These are phyloP conservation scores for Dunaliella primolecta DNA, from an alignment of 139 green algal genomes.

Conservation along the genomic window DNA sequence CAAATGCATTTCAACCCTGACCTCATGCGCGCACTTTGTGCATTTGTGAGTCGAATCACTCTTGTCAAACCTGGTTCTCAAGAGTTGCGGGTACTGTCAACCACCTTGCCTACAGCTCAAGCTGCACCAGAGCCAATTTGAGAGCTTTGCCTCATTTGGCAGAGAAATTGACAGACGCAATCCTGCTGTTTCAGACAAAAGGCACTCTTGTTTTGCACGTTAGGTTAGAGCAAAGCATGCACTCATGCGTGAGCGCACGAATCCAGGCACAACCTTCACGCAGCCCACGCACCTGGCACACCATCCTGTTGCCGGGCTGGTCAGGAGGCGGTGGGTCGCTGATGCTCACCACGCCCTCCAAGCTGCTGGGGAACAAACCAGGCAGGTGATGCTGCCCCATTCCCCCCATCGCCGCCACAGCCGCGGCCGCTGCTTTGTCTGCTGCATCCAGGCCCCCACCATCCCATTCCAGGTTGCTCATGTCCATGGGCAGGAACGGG, in stretches of 20 bases:
- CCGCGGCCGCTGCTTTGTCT: background rate
- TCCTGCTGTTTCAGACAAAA: no score
- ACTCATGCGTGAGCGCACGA: background rate
- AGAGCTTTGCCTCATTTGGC: no score
- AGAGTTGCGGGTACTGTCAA: no score
- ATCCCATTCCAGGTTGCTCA: background rate
- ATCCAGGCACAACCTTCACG: background rate
- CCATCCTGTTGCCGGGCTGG: background rate
- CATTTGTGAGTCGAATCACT: no score
- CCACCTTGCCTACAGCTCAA: no score
- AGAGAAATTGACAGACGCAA: no score
- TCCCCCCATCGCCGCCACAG: background rate
- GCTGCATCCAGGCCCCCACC: background rate
- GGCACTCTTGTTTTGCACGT: no score
- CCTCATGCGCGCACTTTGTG: no score
- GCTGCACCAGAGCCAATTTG: no score
- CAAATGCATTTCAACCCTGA: no score
- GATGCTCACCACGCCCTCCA: slow-evolving; percentile 9
- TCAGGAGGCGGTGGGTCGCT: background rate
- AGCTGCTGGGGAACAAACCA: background rate
- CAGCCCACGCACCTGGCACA: background rate
- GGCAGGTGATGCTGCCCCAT: background rate
- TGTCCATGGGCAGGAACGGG: background rate
- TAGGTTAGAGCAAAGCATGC: no score
- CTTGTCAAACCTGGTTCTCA: no score